Evolutionary conservation across 176 grass and related monocot species (phyloP), one percentile per base, ranked within the genome.

Genomic region (Raddia guianensis): DNA sequence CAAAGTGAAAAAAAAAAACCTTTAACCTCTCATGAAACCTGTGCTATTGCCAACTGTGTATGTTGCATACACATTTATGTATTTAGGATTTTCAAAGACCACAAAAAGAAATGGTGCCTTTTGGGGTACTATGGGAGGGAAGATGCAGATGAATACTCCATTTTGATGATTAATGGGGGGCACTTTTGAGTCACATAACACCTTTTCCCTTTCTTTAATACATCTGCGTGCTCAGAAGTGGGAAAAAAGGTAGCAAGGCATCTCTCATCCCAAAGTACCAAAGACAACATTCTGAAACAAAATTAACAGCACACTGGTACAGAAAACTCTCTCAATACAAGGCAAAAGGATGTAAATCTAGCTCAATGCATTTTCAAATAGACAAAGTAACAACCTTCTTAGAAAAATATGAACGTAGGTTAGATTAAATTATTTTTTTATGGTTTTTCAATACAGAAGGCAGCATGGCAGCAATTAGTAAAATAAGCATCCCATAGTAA

Each of bases 161-260:
- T 76, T 66, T 67, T 13, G 48, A 52, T 43, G 34, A 14, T 45
- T 33, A 55, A 19, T 70, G 42, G 5, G 54, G 32, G 54, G 32
- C 35, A 73, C 55, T 59, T 80, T 54, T 14, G 47, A 76, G 33
- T 20, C 68, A 49, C 70, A 43, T 19, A 58, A 65, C 15, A 75
- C 21, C 10, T 53, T n/a, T n/a, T n/a, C n/a, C n/a, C n/a, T 69
- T 13, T 68, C 54, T 72, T 43, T 77, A 40, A 9, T 20, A 2
- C 14, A 40, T 72, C 32, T 50, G 54, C 49, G 60, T 49, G 58
- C 49, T 76, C 49, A 84, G 49, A 60, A 61, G 12, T 9, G 40
- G 56, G 15, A 16, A 21, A 48, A 70, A 69, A 42, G 52, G 37
- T 40, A n/a, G n/a, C n/a, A n/a, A 45, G 74, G 27, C 14, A 69